These are phyloP conservation scores for Arabis hirsuta DNA, from an alignment of 345 rosid species.

Conservation along the genomic window DNA sequence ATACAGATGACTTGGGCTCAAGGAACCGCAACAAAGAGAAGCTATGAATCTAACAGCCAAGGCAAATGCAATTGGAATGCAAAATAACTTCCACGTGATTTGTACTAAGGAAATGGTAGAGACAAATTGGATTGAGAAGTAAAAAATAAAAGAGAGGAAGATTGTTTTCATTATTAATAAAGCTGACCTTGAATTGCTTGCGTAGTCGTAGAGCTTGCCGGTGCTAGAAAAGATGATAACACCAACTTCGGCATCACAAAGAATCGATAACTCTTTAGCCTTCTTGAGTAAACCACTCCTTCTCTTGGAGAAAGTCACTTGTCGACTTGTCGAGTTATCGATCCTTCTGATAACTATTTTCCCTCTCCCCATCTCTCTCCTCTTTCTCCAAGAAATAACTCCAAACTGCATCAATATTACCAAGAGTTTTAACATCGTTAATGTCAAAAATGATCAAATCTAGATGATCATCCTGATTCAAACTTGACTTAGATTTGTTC, in stretches of 20 bases:
- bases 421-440: constrained; percentile 6
- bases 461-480: constrained; percentile 13
- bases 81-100: not conserved
- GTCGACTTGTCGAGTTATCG: constrained; percentile 47
- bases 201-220: constrained; percentile 46
- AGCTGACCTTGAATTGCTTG: constrained; percentile 47
- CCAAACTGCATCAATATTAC: constrained; percentile 1
- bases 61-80: constrained; percentile 15
- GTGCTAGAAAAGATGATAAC: constrained; percentile 46
- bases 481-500: constrained; percentile 23
- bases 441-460: constrained; percentile 18
- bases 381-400: not conserved
- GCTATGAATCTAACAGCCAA: constrained; percentile 16
- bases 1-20: not conserved
- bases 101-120: not conserved
- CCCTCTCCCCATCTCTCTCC: constrained; percentile 45
- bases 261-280: constrained; percentile 45
- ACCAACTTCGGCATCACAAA: constrained; percentile 51
- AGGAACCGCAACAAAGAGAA: constrained; percentile 18
- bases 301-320: constrained; percentile 49
- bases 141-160: constrained; percentile 2
- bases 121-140: not conserved
- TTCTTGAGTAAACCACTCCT: constrained; percentile 47
- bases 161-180: not conserved
- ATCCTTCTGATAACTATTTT: constrained; percentile 44